Conservation (phyloP, 257 asterid genomes). For the Scutellaria barbata region DNA sequence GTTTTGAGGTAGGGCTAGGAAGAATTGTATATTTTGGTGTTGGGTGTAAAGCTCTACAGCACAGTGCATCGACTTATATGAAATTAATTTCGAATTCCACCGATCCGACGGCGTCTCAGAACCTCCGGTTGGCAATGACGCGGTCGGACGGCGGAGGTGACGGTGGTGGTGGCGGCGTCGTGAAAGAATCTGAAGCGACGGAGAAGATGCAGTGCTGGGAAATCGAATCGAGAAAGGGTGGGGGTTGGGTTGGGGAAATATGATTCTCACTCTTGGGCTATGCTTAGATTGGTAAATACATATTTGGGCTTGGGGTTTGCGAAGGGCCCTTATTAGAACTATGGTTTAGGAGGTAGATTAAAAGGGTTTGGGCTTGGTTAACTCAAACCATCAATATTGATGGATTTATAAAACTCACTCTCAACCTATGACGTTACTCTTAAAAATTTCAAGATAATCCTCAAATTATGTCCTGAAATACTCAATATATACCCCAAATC, state of each 20-base stretch:
- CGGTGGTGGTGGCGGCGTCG: constrained; percentile 32
- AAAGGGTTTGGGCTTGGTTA: no score
- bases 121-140: constrained; percentile 23
- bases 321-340: no score
- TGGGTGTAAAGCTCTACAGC: constrained; percentile 40
- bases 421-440: no score
- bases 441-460: no score
- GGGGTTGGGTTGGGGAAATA: constrained; percentile 34
- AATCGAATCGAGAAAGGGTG: constrained; percentile 44
- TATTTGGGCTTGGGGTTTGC: no score
- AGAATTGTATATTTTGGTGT: constrained; percentile 30
- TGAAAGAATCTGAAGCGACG: constrained; percentile 36
- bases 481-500: no score
- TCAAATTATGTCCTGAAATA: no score
- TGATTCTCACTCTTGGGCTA: constrained; percentile 40
- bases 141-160: constrained; percentile 12
- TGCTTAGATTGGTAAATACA: no score
- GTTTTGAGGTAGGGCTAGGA: constrained; percentile 18
- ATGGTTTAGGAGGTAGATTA: no score
- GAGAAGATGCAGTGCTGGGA: constrained; percentile 36
- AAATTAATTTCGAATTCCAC: constrained; percentile 32
- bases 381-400: no score
- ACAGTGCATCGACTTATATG: constrained; percentile 39
- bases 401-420: no score
- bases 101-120: constrained; percentile 23